These are phyloP conservation scores for Cutaneotrichosporon spelunceum DNA, from an alignment of 1,284 basidiomycete species.

Conservation along the genomic window DNA sequence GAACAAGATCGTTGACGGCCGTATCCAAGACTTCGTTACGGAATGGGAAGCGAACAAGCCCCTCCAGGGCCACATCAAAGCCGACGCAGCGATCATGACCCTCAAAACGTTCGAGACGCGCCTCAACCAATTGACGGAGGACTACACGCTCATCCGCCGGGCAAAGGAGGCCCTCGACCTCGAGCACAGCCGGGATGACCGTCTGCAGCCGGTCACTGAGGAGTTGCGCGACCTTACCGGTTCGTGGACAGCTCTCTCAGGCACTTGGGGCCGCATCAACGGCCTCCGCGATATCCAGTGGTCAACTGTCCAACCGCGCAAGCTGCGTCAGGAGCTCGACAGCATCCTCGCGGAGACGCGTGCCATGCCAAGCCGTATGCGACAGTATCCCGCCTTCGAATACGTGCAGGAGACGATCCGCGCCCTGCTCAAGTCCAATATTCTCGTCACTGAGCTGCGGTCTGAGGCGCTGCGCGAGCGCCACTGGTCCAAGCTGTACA, in stretches of 20 bases:
- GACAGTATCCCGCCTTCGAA: conserved; percentile 98
- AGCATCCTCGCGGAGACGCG: conserved; percentile 82
- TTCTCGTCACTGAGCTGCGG: conserved; percentile 86
- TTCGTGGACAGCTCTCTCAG: conserved; percentile 97
- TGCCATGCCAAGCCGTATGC: conserved; percentile 98
- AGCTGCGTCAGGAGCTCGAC: conserved; percentile 91
- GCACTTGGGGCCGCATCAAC: conserved; percentile 89
- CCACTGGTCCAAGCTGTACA: conserved; percentile 98
- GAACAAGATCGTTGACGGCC: conserved; percentile 94
- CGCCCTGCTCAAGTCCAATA: conserved; percentile 82
- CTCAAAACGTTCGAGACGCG: conserved; percentile 92
- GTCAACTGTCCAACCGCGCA: conserved; percentile 86
- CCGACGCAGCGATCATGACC: conserved; percentile 90
- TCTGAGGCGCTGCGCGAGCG: conserved; percentile 96
- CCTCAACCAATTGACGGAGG: conserved; percentile 81
- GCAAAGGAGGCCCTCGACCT: conserved; percentile 97
- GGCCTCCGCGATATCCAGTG: conserved; percentile 86
- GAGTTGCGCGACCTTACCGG: conserved; percentile 94
- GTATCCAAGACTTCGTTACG: conserved; percentile 78
- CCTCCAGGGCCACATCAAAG: conserved; percentile 91
- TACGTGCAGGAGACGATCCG: conserved; percentile 90
- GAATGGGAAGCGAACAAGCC: conserved; percentile 84
- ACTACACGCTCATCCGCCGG: conserved; percentile 86
- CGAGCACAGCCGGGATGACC: conserved; percentile 82
- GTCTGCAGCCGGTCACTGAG: conserved; percentile 88